These are phyloP conservation scores for Kregervanrija pseudodelftensis DNA, from an alignment of 805 yeast species.

Conservation along the genomic window DNA sequence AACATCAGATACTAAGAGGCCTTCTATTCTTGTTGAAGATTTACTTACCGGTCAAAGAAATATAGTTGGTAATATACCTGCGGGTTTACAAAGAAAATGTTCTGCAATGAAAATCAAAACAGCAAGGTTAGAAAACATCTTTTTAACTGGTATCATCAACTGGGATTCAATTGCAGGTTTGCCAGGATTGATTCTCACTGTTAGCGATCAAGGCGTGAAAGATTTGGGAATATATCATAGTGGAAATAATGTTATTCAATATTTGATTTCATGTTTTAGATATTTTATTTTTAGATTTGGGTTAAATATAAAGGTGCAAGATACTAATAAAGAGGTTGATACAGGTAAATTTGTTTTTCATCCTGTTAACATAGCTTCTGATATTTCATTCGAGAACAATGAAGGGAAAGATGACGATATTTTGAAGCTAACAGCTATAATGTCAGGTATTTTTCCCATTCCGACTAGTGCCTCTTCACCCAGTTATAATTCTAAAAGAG, in stretches of 20 bases:
- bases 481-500: conserved; percentile 8
- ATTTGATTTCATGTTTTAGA: conserved; percentile 75
- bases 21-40: conserved; percentile 44
- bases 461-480: conserved; percentile 8
- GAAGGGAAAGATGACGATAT: conserved; percentile 2
- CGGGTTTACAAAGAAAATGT: conserved; percentile 76
- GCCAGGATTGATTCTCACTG: conserved; percentile 81
- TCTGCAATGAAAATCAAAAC: conserved; percentile 53
- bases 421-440: conserved; percentile 4
- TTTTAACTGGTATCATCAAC: conserved; percentile 66
- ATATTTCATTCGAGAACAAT: background rate
- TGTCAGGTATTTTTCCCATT: conserved; percentile 21
- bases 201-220: conserved; percentile 68
- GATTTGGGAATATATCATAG: conserved; percentile 50
- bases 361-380: conserved; percentile 15
- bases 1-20: conserved; percentile 52
- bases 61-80: conserved; percentile 74
- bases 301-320: conserved; percentile 34
- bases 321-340: conserved; percentile 7
- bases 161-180: conserved; percentile 88
- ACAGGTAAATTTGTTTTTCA: conserved; percentile 12
- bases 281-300: conserved; percentile 79
- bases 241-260: conserved; percentile 36
- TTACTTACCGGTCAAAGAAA: conserved; percentile 47
- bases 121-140: conserved; percentile 55